Evolutionary conservation across 1,284 basidiomycete species (phyloP), one percentile per base, ranked within the genome.

Genomic region (Papiliotrema nemorosa): DNA sequence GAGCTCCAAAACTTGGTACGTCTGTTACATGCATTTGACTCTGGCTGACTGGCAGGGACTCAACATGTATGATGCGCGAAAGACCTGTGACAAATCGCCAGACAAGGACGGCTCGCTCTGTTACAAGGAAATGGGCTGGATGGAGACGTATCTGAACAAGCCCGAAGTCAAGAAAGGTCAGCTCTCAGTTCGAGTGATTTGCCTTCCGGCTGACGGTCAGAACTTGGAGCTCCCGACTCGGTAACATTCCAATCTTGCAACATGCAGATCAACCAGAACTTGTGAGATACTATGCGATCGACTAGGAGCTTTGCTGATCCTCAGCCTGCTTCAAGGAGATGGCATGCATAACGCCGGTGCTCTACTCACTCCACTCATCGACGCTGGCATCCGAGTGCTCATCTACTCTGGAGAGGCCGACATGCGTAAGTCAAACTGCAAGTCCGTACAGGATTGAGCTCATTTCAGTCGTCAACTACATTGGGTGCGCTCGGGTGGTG

Each of bases 331-430:
- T 59, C 83, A 86, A 59, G 88, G 88, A 22, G 88, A 91, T 64
- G 82, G 82, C 13, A 84, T 85, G 81, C 86, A 85, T 70, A 85
- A 91, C 73, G 82, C 83, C 39, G 86, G 87, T 5, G 73, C 74
- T 18, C 78, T 92, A 5, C 78, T 94, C 12, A 84, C 87, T 14
- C 82, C 84, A 39, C 77, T 94, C 7, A 78, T 93, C 48, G 81
- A 87, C 50, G 81, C 82, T 53, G 87, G 87, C 37, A 78, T 92
- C 44, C 77, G 87, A 50, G 75, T 93, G 31, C 75, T 92, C 35
- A 84, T 90, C 33, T 92, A 91, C 64, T 87, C 88, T 49, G 89
- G 88, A 22, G 85, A 87, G 63, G 84, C 86, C 79, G 90, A 92
- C 72, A 84, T 86, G 77, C 85, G 64, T 69, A 40, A 61, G 64